Base-by-base conservation (phyloP, 169 alveolate species). In the Cryptosporidium xiaoi region DNA sequence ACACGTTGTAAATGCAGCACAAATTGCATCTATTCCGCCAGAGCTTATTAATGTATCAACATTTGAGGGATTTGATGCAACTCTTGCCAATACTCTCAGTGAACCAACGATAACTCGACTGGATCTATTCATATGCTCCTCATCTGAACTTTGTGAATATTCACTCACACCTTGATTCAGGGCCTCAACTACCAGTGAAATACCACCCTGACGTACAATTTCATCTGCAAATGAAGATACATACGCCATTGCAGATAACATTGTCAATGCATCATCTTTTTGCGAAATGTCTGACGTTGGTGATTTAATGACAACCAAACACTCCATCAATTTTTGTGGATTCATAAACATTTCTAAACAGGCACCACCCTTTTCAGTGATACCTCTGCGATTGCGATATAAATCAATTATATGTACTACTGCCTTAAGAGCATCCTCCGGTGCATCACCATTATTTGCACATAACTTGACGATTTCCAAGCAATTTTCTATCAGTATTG, bases 211-310 rank as follows among this genome's bases (percentile, higher is more conserved):
- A 87, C 94, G 83, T 44, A 95, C 97, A 33, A 95, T 92, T 90
- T 95, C 96, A 62, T 94, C 97, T 44, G 97, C 93, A 60, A 94
- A 92, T 3, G 97, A 93, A 5, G 97, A 93, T 33, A 95, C 95
- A 91, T 95, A 95, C 0, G 98, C 95, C 94, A 95, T 94, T 15
- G 96, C 94, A 36, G 97, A 93, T 62, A 95, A 90, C 62, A 95
- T 94, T 55, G 93, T 93, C 18, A 95, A 91, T 13, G 98, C 97
- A 48, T 94, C 92, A 83, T 94, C 95, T 91, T 95, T 95, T 83
- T 95, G 97, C 34, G 95, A 90, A 31, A 95, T 83, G 24, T 95
- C 97, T 31, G 95, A 92, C 18, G 85, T 91, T 60, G 93, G 91
- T 55, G 92, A 92, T 82, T 95, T 94, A n/a, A 95, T 93, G n/a